phyloP scores from a whole-genome alignment of 495 filamentous ascomycete species.

The Daldinia vernicosa region DNA sequence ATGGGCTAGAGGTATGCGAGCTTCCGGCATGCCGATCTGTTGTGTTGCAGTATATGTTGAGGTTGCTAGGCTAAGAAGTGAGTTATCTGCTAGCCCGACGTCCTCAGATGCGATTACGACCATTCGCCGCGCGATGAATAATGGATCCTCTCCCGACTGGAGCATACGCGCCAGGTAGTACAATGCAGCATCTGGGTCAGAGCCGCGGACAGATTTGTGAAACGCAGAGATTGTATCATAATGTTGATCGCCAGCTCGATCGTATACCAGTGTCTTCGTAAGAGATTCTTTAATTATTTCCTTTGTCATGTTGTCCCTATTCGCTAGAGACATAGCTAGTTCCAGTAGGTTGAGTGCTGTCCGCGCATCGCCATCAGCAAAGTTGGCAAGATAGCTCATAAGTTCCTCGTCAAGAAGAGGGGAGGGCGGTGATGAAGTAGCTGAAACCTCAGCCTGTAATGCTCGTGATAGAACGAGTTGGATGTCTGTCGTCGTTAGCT shows the following conservation, averaged over 20 bases:
- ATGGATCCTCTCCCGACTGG: slow-evolving; percentile 91
- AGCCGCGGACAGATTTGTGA: slow-evolving; percentile 93
- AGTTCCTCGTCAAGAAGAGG: slow-evolving; percentile 79
- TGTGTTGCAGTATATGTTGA: slow-evolving; percentile 85
- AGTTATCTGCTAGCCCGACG: slow-evolving; percentile 89
- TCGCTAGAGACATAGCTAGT: slow-evolving; percentile 70
- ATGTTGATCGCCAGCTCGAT: slow-evolving; percentile 93
- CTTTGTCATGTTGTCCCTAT: slow-evolving; percentile 57
- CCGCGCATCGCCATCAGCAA: slow-evolving; percentile 90
- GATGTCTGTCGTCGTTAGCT: slow-evolving; percentile 76
- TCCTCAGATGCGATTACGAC: slow-evolving; percentile 93
- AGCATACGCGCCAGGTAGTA: slow-evolving; percentile 98
- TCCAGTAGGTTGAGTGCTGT: slow-evolving; percentile 94
- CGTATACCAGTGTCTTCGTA: slow-evolving; percentile 92
- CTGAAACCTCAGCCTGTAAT: slow-evolving; percentile 63
- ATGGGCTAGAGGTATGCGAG: slow-evolving; percentile 90
- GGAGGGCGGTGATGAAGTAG: slow-evolving; percentile 48
- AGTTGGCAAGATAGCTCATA: slow-evolving; percentile 80
- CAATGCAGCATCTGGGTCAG: slow-evolving; percentile 82
- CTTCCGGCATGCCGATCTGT: slow-evolving; percentile 93
- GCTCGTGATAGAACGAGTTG: slow-evolving; percentile 77
- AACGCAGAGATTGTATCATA: slow-evolving; percentile 97
- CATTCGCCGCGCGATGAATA: slow-evolving; percentile 90
- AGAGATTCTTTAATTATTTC: slow-evolving; percentile 79
- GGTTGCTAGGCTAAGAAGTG: slow-evolving; percentile 82